Conservation (phyloP, 805 yeast genomes). For the Middelhovenomyces tepae region DNA sequence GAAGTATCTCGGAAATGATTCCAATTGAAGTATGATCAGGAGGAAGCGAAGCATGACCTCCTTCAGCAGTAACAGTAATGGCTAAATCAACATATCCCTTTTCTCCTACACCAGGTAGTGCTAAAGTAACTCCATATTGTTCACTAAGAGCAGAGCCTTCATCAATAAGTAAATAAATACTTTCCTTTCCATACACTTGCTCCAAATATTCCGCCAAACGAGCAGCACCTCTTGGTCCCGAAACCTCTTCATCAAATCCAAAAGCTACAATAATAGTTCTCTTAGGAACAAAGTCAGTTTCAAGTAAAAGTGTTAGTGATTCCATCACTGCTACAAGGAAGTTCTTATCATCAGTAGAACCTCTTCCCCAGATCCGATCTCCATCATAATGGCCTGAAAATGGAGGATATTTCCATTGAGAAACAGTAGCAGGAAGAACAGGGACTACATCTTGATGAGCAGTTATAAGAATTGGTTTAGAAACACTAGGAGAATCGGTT, state of each 20-base stretch:
- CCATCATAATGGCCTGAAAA: conserved; percentile 63
- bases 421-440: conserved; percentile 45
- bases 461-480: conserved; percentile 58
- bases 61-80: conserved; percentile 45
- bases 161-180: conserved; percentile 58
- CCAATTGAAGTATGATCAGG: conserved; percentile 71
- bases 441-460: conserved; percentile 85
- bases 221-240: conserved; percentile 54
- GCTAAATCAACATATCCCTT: conserved; percentile 43
- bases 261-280: conserved; percentile 53
- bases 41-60: conserved; percentile 70
- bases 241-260: conserved; percentile 71
- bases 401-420: conserved; percentile 60
- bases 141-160: conserved; percentile 38
- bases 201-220: conserved; percentile 39
- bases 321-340: conserved; percentile 53
- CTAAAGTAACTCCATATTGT: conserved; percentile 24
- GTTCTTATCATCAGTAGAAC: conserved; percentile 68
- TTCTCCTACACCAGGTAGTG: conserved; percentile 47
- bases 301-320: conserved; percentile 46
- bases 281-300: conserved; percentile 42
- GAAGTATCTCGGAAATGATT: conserved; percentile 47
- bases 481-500: conserved; percentile 10
- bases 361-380: conserved; percentile 62
- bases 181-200: conserved; percentile 50